These are phyloP conservation scores for Marasmius oreades DNA, from an alignment of 1,284 basidiomycete genomes.

Conservation along the genomic window DNA sequence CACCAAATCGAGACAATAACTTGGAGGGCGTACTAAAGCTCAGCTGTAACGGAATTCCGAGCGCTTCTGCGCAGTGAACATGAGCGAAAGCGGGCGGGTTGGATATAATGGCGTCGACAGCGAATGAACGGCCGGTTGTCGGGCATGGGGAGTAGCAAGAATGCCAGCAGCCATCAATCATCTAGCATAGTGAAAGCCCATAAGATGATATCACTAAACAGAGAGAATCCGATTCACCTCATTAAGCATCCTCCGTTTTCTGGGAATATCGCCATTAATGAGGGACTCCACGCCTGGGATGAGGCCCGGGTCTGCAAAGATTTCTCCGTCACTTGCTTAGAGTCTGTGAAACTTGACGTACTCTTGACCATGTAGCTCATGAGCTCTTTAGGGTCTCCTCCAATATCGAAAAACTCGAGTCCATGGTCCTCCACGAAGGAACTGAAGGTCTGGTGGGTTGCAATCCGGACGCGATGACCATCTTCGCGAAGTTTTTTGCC, in stretches of 20 bases:
- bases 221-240: conserved; percentile 23
- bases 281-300: conserved; percentile 46
- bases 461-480: conserved; percentile 63
- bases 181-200: conserved; percentile 26
- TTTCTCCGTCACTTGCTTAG: no score
- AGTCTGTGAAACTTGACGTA: conserved; percentile 22
- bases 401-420: conserved; percentile 56
- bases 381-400: conserved; percentile 56
- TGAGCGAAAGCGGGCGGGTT: conserved; percentile 66
- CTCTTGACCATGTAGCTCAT: conserved; percentile 63
- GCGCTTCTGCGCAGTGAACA: conserved; percentile 60
- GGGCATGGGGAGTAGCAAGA: conserved; percentile 48
- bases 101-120: conserved; percentile 60
- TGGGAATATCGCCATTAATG: conserved; percentile 46
- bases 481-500: conserved; percentile 48
- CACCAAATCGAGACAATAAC: neutral
- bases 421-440: conserved; percentile 49
- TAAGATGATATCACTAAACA: neutral
- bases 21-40: conserved; percentile 48
- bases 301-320: conserved; percentile 42
- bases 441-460: conserved; percentile 62
- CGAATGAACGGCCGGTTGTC: conserved; percentile 41
- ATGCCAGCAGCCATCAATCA: conserved; percentile 60
- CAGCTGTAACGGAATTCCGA: conserved; percentile 56
- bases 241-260: conserved; percentile 43